phyloP scores from a whole-genome alignment of 192 early-diverging fungal species.

The Linnemannia elongata region DNA sequence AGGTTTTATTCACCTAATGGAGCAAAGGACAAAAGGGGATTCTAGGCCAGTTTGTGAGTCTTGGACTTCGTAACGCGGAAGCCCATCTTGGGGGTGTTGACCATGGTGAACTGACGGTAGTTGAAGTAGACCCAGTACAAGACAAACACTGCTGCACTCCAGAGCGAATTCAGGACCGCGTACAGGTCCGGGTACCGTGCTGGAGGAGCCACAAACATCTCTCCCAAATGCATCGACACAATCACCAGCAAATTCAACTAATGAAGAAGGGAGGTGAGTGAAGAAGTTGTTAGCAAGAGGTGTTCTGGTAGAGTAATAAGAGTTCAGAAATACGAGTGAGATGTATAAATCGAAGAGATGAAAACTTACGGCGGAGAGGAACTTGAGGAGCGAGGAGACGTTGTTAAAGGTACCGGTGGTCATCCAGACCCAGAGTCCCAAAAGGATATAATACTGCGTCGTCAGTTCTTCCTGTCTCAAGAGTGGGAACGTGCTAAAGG shows the following conservation, averaged over 20 bases:
- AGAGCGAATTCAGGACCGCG: conserved; percentile 81
- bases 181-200: conserved; percentile 84
- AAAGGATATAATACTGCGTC: conserved; percentile 78
- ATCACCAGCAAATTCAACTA: conserved; percentile 45
- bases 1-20: no score
- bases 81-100: conserved; percentile 35
- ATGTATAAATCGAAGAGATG: conserved; percentile 14
- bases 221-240: conserved; percentile 64
- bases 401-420: conserved; percentile 22
- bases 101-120: conserved; percentile 68
- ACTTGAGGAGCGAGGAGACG: conserved; percentile 22
- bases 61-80: conserved; percentile 41
- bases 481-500: conserved; percentile 90
- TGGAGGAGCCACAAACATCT: conserved; percentile 76
- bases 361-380: conserved; percentile 49
- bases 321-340: conserved; percentile 7
- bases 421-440: conserved; percentile 84
- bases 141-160: conserved; percentile 77
- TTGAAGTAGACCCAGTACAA: conserved; percentile 80
- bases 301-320: neutral
- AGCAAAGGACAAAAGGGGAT: no score
- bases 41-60: neutral
- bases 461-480: conserved; percentile 80
- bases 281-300: no score
- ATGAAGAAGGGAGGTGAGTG: no score